Percentiles rank a stretch among this genome's conserved stretches.
Evolutionary conservation across 169 alveolate species (phyloP).

Genomic region (Eimeria necatrix): DNA sequence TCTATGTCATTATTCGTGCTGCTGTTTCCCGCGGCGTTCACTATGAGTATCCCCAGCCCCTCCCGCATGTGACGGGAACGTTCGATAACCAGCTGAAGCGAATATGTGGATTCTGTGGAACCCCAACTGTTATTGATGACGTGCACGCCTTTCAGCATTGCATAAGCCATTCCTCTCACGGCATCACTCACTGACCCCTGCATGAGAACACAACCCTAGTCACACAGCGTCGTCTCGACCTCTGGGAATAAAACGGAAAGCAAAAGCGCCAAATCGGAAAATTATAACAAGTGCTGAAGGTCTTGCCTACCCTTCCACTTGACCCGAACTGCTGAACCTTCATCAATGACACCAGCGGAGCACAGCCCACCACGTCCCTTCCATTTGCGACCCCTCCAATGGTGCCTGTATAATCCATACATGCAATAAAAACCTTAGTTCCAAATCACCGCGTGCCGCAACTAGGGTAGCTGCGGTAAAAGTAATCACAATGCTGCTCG

Average conservation of each 20-base stretch:
- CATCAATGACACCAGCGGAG: slow-evolving; percentile 79
- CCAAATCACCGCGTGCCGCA: neutral
- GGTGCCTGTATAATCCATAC: slow-evolving; percentile 81
- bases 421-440: neutral
- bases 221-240: no score
- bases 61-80: slow-evolving; percentile 77
- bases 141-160: slow-evolving; percentile 79
- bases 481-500: no score
- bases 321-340: slow-evolving; percentile 30
- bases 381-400: slow-evolving; percentile 84
- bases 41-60: slow-evolving; percentile 84
- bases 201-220: neutral
- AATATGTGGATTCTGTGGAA: slow-evolving; percentile 69
- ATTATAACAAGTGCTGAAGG: no score
- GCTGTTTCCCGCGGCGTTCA: slow-evolving; percentile 87
- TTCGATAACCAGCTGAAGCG: slow-evolving; percentile 79
- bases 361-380: slow-evolving; percentile 80
- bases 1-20: slow-evolving; percentile 82
- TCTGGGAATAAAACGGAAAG: neutral
- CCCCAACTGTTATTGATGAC: slow-evolving; percentile 87
- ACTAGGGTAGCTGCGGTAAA: neutral
- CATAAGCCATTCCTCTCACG: slow-evolving; percentile 84
- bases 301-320: slow-evolving; percentile 47
- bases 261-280: neutral
- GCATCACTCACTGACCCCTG: slow-evolving; percentile 82